Evolutionary conservation across 1,284 basidiomycete species (phyloP), one percentile per base, ranked within the genome.

Genomic region (Cryptococcus jaspeensis): DNA sequence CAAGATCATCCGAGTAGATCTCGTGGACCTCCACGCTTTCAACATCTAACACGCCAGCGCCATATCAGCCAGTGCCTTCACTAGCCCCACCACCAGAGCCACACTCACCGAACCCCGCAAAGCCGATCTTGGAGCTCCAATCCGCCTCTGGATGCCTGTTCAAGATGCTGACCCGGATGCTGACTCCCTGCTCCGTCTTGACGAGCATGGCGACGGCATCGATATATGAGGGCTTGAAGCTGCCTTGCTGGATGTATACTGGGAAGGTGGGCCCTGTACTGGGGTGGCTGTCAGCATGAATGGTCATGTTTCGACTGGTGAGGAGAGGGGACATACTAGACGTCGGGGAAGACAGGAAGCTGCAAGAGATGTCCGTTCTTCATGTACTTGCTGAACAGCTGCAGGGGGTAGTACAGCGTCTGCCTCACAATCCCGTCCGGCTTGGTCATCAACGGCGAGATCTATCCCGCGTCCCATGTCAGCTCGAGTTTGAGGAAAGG

Each of bases 111-210:
- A 72, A 62, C 6, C 64, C 65, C 28, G 48, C 50, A 42, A 75
- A 64, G 4, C 22, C 45, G 20, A 70, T 44, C 12, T 61, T 61
- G 1, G 62, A 59, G 3, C 53, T 49, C 67, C 69, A 76, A 37
- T 68, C 67, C 13, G 65, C 65, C 11, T 59, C 56, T 0, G 72
- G 72, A 45, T 75, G 72, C 40, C 74, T 58, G 54, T 76, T 74
- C 41, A 76, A 42, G 11, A 76, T 52, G 38, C 69, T 72, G 3
- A 76, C 20, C 5, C 73, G 59, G 25, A 72, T 65, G 43, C 66
- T 66, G 8, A 49, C 46, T 7, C 58, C 53, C 15, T 45, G 36
- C 1, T 49, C 47, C 8, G 50, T 53, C 7, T 56, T 39, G 22
- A 68, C 65, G n/a, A 60, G n/a, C 13, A 74, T 58, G 3, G 66